A percentile compares a stretch with the other conserved stretches of the same genome.
Conservation (phyloP, 495 filamentous ascomycete genomes). For the Chaetomium cochliodes region DNA sequence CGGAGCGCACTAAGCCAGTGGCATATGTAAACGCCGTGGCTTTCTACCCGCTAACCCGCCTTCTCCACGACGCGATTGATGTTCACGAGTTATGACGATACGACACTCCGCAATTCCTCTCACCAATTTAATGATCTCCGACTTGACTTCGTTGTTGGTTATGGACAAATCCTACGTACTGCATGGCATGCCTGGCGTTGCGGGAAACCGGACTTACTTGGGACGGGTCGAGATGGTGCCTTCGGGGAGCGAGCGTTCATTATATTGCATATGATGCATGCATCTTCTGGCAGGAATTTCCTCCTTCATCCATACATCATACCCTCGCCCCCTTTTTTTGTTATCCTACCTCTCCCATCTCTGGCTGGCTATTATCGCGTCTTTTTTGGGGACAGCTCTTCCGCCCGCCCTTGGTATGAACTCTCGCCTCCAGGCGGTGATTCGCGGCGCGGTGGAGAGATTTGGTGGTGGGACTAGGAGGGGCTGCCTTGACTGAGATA, state of each 20-base stretch:
- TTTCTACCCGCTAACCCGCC: too few relatives aligned
- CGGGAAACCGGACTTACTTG: not conserved
- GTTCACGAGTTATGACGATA: slow-evolving; percentile 20
- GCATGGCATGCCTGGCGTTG: slow-evolving; percentile 21
- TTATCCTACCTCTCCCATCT: not conserved
- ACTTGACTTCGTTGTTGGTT: slow-evolving; percentile 4
- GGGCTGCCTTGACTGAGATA: not conserved
- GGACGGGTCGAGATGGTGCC: not conserved
- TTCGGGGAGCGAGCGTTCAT: slow-evolving; percentile 10
- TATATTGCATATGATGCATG: slow-evolving; percentile 17
- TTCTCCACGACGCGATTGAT: slow-evolving; percentile 1
- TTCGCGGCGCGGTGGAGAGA: slow-evolving; percentile 14
- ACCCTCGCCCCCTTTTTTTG: not conserved
- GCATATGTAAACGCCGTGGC: too few relatives aligned
- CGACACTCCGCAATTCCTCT: slow-evolving; percentile 4
- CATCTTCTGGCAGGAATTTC: slow-evolving; percentile 17
- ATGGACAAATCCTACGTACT: not conserved
- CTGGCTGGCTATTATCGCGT: not conserved
- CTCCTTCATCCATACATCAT: not conserved
- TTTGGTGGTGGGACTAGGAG: not conserved
- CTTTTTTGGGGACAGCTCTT: not conserved
- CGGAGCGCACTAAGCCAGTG: slow-evolving; percentile 25
- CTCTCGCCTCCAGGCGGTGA: slow-evolving; percentile 19
- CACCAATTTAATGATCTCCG: not conserved
- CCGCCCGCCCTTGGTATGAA: not conserved